Evolutionary conservation across 1,284 basidiomycete genomes (phyloP).

Genomic region (Cystobasidium pallidum): DNA sequence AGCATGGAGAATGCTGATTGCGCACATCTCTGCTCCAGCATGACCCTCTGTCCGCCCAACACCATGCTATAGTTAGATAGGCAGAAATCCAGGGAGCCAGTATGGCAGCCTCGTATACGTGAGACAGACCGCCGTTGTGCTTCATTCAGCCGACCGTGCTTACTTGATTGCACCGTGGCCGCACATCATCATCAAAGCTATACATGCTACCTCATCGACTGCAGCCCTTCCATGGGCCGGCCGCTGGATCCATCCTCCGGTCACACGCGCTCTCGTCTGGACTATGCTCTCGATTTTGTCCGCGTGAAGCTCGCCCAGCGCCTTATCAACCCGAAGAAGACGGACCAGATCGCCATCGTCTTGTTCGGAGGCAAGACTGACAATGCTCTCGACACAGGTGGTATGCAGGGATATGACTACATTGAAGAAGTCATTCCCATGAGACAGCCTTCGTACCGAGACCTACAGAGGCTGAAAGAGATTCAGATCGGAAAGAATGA

Average conservation of each 20-base stretch:
- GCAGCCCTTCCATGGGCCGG: constrained; percentile 27
- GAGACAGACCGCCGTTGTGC: not conserved
- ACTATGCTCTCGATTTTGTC: constrained; percentile 41
- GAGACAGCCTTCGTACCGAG: constrained; percentile 19
- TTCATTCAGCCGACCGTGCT: too few species aligned
- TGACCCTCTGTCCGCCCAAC: too few species aligned
- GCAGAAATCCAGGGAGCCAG: not conserved
- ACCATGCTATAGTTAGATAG: not conserved
- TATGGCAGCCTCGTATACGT: constrained; percentile 37
- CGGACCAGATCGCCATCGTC: constrained; percentile 43
- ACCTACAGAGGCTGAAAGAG: constrained; percentile 1
- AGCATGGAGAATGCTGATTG: too few species aligned
- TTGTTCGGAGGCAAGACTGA: constrained; percentile 27
- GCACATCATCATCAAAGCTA: too few species aligned
- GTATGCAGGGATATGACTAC: constrained; percentile 33
- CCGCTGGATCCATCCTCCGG: constrained; percentile 10
- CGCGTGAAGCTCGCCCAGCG: constrained; percentile 36
- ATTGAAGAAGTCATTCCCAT: constrained; percentile 37
- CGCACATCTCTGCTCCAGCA: too few species aligned
- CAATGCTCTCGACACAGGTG: constrained; percentile 27
- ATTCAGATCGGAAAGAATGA: constrained; percentile 20
- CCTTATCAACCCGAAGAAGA: constrained; percentile 43
- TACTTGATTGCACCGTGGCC: not conserved
- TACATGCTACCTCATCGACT: constrained; percentile 43
- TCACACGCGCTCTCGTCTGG: constrained; percentile 16